Evolutionary conservation across 441 rosid genomes (phyloP).

Genomic region (Syzygium malaccense): DNA sequence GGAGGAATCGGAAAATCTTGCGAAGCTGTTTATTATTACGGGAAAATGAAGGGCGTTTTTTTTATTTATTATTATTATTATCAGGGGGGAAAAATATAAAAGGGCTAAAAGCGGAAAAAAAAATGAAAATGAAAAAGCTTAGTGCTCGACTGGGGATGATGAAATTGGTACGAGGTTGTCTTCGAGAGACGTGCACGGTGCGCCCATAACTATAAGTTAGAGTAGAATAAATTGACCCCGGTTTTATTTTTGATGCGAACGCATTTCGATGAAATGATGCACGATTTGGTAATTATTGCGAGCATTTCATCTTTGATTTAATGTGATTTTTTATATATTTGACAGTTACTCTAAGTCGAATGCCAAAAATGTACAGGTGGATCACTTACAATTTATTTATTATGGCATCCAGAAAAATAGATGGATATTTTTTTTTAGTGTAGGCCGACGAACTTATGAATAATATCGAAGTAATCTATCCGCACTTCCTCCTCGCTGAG

Average conservation of each 20-base stretch:
- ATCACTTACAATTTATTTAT: no score
- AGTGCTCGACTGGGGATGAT: not conserved
- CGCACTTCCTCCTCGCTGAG: no score
- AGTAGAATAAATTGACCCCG: not conserved
- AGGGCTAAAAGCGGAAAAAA: not conserved
- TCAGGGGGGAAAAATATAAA: not conserved
- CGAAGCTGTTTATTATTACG: not conserved
- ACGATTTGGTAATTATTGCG: fast-evolving
- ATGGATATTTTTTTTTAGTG: no score
- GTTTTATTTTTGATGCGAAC: fast-evolving
- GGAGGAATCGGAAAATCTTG: not conserved
- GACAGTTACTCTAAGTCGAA: no score
- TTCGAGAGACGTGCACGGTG: not conserved
- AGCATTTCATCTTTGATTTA: not conserved
- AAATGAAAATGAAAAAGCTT: no score
- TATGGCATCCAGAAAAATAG: no score
- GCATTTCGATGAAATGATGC: not conserved
- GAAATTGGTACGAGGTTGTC: not conserved
- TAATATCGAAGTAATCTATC: no score
- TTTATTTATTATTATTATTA: not conserved
- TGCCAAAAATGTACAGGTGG: no score
- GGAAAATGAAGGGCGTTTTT: not conserved
- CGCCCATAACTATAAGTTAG: not conserved
- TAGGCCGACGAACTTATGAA: no score
- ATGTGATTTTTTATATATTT: no score